phyloP scores from a whole-genome alignment of 2,329 filamentous ascomycete species.

The Mycocentrospora acerina region DNA sequence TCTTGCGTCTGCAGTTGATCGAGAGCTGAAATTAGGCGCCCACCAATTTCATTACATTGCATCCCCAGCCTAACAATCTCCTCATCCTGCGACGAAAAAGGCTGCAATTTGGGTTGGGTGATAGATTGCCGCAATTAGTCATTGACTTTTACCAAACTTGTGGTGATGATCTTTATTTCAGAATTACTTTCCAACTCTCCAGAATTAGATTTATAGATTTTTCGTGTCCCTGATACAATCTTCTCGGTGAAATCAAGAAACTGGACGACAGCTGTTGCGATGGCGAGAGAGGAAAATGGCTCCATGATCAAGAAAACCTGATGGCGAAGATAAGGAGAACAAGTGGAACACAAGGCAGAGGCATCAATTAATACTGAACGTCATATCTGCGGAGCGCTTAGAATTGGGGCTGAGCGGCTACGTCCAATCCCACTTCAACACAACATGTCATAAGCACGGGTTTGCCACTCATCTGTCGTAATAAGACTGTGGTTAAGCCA shows the following conservation, averaged over 20 bases:
- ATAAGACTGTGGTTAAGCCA: no score
- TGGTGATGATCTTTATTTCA: not conserved
- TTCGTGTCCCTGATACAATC: constrained; percentile 2
- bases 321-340: no score
- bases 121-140: not conserved
- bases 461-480: no score
- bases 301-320: no score
- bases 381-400: no score
- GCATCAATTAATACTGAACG: no score
- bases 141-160: not conserved
- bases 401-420: no score
- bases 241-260: constrained; percentile 11
- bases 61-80: not conserved
- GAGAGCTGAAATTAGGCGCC: not conserved
- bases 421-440: no score
- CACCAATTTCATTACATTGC: not conserved
- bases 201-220: constrained; percentile 1
- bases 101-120: not conserved
- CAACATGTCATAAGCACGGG: no score
- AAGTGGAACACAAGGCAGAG: no score
- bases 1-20: not conserved
- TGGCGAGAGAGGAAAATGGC: constrained; percentile 1
- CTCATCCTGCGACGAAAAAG: not conserved
- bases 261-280: constrained; percentile 5
- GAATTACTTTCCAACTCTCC: not conserved